Percentiles rank a stretch among this genome's conserved stretches.
These are phyloP conservation scores for Hyaloscypha variabilis DNA, from an alignment of 495 filamentous ascomycete genomes.

Conservation along the genomic window DNA sequence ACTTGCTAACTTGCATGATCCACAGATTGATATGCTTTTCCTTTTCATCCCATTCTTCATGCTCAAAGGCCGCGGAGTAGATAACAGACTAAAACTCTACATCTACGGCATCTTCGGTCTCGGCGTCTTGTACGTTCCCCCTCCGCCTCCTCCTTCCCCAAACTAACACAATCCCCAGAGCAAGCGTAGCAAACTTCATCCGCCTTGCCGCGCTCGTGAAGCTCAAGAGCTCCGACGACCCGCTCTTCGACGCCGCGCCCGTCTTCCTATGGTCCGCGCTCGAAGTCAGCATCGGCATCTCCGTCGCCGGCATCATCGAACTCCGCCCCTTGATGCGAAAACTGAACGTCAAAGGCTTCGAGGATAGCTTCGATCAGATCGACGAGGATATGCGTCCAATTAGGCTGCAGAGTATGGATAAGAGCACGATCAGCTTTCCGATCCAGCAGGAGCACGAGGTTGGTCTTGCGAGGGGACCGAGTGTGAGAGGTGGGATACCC, in stretches of 20 bases:
- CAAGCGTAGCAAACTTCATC: conserved; percentile 26
- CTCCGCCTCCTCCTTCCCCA: neutral
- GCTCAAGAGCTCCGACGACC: conserved; percentile 13
- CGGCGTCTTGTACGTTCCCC: conserved; percentile 15
- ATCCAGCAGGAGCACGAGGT: neutral
- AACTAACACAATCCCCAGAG: conserved; percentile 13
- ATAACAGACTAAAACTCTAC: conserved; percentile 12
- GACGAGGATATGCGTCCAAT: conserved; percentile 21
- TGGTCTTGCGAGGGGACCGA: neutral
- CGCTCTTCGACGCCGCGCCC: conserved; percentile 19
- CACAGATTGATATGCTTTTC: conserved; percentile 21
- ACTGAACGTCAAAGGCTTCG: conserved; percentile 15
- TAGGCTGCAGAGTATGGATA: conserved; percentile 13
- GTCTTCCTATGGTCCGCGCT: conserved; percentile 25
- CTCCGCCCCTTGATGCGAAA: conserved; percentile 15
- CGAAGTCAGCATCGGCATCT: conserved; percentile 24
- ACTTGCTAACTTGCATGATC: too few species aligned
- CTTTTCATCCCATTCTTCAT: conserved; percentile 23
- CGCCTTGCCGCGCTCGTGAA: conserved; percentile 18
- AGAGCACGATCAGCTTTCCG: conserved; percentile 4
- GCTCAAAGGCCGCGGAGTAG: neutral
- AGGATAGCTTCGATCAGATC: conserved; percentile 2
- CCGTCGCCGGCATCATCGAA: conserved; percentile 20
- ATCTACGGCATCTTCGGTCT: conserved; percentile 18
- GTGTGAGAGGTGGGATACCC: neutral